phyloP scores from a whole-genome alignment of 2,329 filamentous ascomycete species.

The Venturia pyrina region DNA sequence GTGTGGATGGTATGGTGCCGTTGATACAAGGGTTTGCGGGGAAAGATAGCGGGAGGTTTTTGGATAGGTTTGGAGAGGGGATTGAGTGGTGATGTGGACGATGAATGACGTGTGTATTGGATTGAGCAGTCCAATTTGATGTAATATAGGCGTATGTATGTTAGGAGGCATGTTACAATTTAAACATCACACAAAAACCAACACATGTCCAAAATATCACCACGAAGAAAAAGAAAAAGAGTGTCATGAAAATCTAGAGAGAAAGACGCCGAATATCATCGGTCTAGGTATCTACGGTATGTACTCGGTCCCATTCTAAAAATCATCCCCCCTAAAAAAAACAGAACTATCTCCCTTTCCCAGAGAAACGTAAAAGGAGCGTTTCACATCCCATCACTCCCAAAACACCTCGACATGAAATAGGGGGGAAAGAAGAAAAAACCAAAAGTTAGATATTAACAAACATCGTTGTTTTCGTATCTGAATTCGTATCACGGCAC shows the following conservation, averaged over 20 bases:
- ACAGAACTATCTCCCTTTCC: background rate
- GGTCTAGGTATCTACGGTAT: constrained; percentile 1
- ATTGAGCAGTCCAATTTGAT: too few species aligned
- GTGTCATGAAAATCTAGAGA: background rate
- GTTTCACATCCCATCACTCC: background rate
- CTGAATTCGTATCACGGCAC: background rate
- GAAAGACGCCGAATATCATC: background rate
- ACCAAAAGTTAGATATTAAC: background rate
- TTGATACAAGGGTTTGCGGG: constrained; percentile 26
- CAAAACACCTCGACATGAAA: background rate
- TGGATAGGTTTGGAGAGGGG: constrained; percentile 33
- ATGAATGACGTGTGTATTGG: too few species aligned
- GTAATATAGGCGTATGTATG: too few species aligned
- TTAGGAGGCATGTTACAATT: too few species aligned
- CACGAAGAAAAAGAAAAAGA: background rate
- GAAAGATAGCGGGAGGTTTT: constrained; percentile 29
- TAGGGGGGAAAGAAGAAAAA: too few species aligned
- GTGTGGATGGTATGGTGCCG: constrained; percentile 27
- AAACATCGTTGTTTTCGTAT: background rate
- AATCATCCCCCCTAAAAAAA: background rate
- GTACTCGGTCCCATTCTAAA: background rate
- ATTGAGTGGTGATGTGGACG: constrained; percentile 31
- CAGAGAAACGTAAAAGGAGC: background rate
- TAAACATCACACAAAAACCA: too few species aligned
- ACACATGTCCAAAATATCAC: too few species aligned